phyloP scores from a whole-genome alignment of 1,284 basidiomycete species.

The Amylostereum areolatum region DNA sequence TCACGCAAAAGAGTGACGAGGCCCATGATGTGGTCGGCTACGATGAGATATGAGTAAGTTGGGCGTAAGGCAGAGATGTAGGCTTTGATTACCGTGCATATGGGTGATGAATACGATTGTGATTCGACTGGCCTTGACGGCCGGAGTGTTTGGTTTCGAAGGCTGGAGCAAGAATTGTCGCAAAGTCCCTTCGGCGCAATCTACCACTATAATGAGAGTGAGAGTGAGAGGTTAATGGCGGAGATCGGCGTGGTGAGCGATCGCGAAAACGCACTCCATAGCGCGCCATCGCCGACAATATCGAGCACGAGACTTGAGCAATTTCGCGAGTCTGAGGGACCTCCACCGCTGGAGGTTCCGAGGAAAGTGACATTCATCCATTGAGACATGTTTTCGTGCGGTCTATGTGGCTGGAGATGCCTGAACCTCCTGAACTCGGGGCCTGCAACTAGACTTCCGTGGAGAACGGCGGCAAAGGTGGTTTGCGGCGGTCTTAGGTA shows the following conservation, averaged over 20 bases:
- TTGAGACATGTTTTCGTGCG: conserved; percentile 11
- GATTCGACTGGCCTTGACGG: conserved; percentile 50
- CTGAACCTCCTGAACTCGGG: too few species aligned
- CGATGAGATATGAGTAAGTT: conserved; percentile 1
- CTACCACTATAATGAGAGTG: conserved; percentile 55
- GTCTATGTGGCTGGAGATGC: neutral
- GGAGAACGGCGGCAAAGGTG: too few species aligned
- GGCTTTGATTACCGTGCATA: conserved; percentile 56
- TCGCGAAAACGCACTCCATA: conserved; percentile 53
- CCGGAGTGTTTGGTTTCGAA: conserved; percentile 17
- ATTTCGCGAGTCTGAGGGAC: conserved; percentile 60
- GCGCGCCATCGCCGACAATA: conserved; percentile 42
- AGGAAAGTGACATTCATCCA: conserved; percentile 50
- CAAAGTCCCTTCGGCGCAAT: conserved; percentile 82
- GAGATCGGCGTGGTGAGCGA: neutral
- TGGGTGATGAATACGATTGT: conserved; percentile 84
- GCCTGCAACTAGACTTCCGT: too few species aligned
- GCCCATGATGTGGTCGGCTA: conserved; percentile 81
- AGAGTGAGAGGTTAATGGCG: too few species aligned
- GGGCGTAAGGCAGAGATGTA: neutral
- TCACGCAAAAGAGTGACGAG: conserved; percentile 69
- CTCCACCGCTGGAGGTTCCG: conserved; percentile 70
- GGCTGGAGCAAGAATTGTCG: conserved; percentile 41
- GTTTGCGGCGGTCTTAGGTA: too few species aligned
- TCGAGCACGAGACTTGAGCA: conserved; percentile 66